Evolutionary conservation across 2,329 filamentous ascomycete species (phyloP), one percentile per base, ranked within the genome.

Genomic region (Raffaelea arxii): DNA sequence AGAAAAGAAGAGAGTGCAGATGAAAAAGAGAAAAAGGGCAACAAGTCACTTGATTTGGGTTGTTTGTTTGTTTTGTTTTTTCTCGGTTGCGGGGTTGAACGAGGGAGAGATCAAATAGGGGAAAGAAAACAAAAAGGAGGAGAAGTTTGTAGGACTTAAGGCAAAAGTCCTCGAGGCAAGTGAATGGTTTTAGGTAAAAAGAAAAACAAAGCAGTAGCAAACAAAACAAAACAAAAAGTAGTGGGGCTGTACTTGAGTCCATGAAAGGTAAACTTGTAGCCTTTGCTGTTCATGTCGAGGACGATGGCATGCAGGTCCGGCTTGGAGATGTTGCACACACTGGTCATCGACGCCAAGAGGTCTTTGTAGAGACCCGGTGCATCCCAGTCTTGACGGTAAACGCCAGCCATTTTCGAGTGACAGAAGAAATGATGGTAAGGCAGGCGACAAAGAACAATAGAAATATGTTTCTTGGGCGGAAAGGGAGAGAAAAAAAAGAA

Each of bases 341-440:
- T 59, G n/a, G 68, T 55, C 22, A 74, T 48, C 24, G 62, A 63
- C 6, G 66, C 47, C 30, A 75, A 60, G 37, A 75, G 65, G 36
- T 69, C 67, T 48, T 68, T 58, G 40, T 74, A 69, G 18, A 65
- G 61, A 9, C 59, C 57, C 5, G 62, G 50, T 1, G 49, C 55
- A 24, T 64, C 64, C 70, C 71, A 75, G 27, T 58, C 62, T 53
- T 56, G 46, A 12, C 45, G 43, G 53, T 24, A 50, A 46, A 36
- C 14, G 6, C 19, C n/a, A n/a, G n/a, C n/a, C n/a, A n/a, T n/a
- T n/a, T n/a, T n/a, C 11, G 37, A 4, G 7, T 39, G 37, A 9
- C n/a, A n/a, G n/a, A n/a, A n/a, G n/a, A n/a, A n/a, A n/a, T n/a
- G n/a, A n/a, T n/a, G n/a, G n/a, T n/a, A n/a, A n/a, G n/a, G n/a